A percentile compares a stretch with the other conserved stretches of the same genome.
Conservation (phyloP, 2,329 filamentous ascomycete genomes). For the Fusarium heterosporum region DNA sequence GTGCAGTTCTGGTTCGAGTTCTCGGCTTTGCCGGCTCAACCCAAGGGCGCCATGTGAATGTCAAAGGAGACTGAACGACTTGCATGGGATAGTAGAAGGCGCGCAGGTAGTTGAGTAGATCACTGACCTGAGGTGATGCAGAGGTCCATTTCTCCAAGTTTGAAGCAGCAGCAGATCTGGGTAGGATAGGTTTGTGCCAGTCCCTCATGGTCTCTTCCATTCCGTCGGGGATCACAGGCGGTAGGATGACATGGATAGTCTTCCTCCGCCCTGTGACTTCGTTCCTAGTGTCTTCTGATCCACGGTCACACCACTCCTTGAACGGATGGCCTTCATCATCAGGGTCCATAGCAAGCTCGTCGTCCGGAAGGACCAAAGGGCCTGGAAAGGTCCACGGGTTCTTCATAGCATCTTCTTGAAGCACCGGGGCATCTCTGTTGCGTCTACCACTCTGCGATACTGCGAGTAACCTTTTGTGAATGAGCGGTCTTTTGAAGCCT, state of each 20-base stretch:
- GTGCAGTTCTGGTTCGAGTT: conserved; percentile 3
- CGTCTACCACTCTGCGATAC: conserved; percentile 41
- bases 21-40: conserved; percentile 38
- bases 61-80: conserved; percentile 57
- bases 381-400: conserved; percentile 62
- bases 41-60: conserved; percentile 64
- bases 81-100: conserved; percentile 66
- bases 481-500: conserved; percentile 26
- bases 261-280: conserved; percentile 58
- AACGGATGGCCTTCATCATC: conserved; percentile 64
- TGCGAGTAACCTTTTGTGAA: conserved; percentile 25
- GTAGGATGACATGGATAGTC: conserved; percentile 65
- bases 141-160: conserved; percentile 20
- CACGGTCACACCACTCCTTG: conserved; percentile 59
- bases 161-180: not conserved
- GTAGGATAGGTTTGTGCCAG: conserved; percentile 55
- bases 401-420: conserved; percentile 22
- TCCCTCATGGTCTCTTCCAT: conserved; percentile 52
- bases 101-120: conserved; percentile 53
- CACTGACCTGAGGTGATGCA: conserved; percentile 43
- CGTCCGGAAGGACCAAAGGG: conserved; percentile 69
- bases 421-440: conserved; percentile 19
- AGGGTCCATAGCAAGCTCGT: conserved; percentile 67
- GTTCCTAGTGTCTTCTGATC: conserved; percentile 57
- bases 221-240: conserved; percentile 55